These are phyloP conservation scores for Stephania japonica DNA, from an alignment of 164 flowering plant genomes.

Conservation along the genomic window DNA sequence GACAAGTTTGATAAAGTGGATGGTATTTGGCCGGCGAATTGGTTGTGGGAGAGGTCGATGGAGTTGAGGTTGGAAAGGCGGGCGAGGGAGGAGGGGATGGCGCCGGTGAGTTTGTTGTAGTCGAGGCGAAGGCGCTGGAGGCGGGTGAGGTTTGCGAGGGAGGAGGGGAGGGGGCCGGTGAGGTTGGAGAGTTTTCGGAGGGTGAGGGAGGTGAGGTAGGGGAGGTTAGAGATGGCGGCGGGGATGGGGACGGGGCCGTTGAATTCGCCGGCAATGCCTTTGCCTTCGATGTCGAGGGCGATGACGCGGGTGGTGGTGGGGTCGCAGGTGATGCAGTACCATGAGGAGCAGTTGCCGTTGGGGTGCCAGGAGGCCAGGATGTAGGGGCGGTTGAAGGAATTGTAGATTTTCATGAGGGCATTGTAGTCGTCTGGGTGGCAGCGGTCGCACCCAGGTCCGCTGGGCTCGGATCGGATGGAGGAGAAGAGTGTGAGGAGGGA, in stretches of 20 bases:
- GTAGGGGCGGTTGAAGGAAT: slow-evolving; percentile 50
- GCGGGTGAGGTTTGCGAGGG: slow-evolving; percentile 49
- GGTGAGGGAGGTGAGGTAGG: slow-evolving; percentile 41
- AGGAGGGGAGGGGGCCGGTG: slow-evolving; percentile 49
- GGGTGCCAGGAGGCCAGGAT: slow-evolving; percentile 49
- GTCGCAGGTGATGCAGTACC: slow-evolving; percentile 55
- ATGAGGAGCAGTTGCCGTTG: slow-evolving; percentile 49
- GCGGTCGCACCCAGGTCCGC: not conserved
- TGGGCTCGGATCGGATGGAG: too few species aligned
- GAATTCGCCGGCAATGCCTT: slow-evolving; percentile 6
- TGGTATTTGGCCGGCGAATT: slow-evolving; percentile 59
- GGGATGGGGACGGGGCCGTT: slow-evolving; percentile 50
- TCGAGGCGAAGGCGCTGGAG: slow-evolving; percentile 40
- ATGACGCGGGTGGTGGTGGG: slow-evolving; percentile 35
- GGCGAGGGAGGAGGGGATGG: slow-evolving; percentile 53
- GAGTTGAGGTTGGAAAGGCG: slow-evolving; percentile 32
- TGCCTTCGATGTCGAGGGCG: slow-evolving; percentile 35
- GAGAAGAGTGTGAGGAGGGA: slow-evolving; percentile 8
- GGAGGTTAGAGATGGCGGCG: slow-evolving; percentile 47
- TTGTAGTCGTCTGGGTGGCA: slow-evolving; percentile 68
- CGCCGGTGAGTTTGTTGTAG: slow-evolving; percentile 50
- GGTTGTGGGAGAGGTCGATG: slow-evolving; percentile 55
- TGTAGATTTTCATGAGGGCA: slow-evolving; percentile 57
- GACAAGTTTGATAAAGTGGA: slow-evolving; percentile 30
- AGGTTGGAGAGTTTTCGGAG: slow-evolving; percentile 47